These are phyloP conservation scores for Boletus nobilissimus DNA, from an alignment of 1,284 basidiomycete species.

Conservation along the genomic window DNA sequence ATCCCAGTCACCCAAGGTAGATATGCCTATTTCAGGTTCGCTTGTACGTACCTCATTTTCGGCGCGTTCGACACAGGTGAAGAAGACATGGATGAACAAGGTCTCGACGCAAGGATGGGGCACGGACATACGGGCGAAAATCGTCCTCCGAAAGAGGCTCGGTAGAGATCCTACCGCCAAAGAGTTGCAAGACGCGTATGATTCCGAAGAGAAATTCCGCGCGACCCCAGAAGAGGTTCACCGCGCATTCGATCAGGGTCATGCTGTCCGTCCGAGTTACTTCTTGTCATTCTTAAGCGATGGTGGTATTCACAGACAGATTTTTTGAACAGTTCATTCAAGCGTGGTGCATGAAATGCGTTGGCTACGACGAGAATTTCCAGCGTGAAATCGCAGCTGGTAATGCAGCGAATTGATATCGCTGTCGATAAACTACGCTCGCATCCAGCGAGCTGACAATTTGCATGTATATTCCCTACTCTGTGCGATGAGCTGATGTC, in stretches of 20 bases:
- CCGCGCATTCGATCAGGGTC: slow-evolving; percentile 32
- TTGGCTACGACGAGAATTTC: slow-evolving; percentile 39
- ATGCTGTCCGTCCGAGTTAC: slow-evolving; percentile 24
- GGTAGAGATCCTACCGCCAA: slow-evolving; percentile 28
- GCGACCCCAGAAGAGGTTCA: slow-evolving; percentile 29
- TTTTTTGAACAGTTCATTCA: slow-evolving; percentile 27
- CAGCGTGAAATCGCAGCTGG: slow-evolving; percentile 33
- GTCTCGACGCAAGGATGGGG: slow-evolving; percentile 29
- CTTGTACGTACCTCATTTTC: not conserved
- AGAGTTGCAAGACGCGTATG: slow-evolving; percentile 15
- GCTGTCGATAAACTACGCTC: not conserved
- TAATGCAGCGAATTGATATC: slow-evolving; percentile 18
- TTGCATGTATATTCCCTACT: not conserved
- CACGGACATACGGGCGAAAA: slow-evolving; percentile 24
- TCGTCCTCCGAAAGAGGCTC: slow-evolving; percentile 32
- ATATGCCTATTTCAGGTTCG: not conserved
- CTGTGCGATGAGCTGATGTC: no score
- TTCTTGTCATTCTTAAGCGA: not conserved
- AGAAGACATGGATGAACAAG: slow-evolving; percentile 36
- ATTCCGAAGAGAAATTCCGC: slow-evolving; percentile 27
- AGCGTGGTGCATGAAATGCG: slow-evolving; percentile 37
- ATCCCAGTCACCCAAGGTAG: slow-evolving; percentile 36
- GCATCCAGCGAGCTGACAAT: not conserved
- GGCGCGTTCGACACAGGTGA: slow-evolving; percentile 22
- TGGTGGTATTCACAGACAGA: not conserved